phyloP scores from a whole-genome alignment of 2,329 filamentous ascomycete genomes.

The Fusarium pseudonygamai region DNA sequence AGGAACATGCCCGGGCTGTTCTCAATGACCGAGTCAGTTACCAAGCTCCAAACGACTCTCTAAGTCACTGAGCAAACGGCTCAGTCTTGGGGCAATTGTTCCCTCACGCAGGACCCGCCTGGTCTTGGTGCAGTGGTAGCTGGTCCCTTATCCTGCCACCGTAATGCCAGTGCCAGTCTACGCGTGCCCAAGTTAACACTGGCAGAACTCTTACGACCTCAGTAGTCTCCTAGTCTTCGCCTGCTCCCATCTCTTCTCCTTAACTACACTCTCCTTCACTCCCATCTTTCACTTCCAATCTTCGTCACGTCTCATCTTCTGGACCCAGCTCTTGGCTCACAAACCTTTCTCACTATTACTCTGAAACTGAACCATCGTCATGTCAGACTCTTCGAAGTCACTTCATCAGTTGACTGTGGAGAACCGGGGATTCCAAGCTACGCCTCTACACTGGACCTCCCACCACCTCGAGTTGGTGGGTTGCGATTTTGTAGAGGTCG shows the following conservation, averaged over 20 bases:
- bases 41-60: accelerated
- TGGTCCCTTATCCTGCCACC: not conserved
- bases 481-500: not conserved
- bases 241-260: accelerated
- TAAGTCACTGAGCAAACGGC: accelerated
- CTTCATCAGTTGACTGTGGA: too few species aligned
- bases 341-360: not conserved
- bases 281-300: not conserved
- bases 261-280: too few species aligned
- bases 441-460: not conserved
- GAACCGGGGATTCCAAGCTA: not conserved
- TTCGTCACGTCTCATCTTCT: too few species aligned
- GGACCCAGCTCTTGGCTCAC: not conserved
- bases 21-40: not conserved
- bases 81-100: not conserved
- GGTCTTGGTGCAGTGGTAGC: not conserved
- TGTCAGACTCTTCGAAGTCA: too few species aligned
- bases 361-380: too few species aligned
- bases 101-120: not conserved
- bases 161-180: not conserved
- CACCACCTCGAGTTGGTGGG: not conserved
- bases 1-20: not conserved
- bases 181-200: not conserved
- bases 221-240: not conserved
- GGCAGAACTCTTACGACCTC: not conserved